Percentiles rank a stretch among this genome's conserved stretches.
Conservation (phyloP, 2,329 filamentous ascomycete species). For the Arthroderma uncinatum region DNA sequence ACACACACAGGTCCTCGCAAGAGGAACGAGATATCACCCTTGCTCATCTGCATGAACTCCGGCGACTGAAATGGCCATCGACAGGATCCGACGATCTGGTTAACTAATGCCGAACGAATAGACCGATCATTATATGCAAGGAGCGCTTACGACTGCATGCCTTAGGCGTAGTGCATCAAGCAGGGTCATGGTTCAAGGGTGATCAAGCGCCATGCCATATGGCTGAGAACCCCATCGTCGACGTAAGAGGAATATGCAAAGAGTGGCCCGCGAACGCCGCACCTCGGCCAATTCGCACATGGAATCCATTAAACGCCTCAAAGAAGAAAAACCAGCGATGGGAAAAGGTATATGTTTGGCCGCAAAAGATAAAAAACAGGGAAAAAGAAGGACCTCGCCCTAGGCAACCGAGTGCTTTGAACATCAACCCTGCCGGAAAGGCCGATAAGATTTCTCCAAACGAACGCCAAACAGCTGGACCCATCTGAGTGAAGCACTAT, state of each 20-base stretch:
- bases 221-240: not conserved
- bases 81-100: slow-evolving; percentile 2
- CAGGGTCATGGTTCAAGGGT: not conserved
- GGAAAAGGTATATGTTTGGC: not conserved
- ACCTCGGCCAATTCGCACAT: not conserved
- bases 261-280: not conserved
- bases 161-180: not conserved
- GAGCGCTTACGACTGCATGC: not conserved
- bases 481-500: not conserved
- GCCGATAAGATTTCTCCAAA: slow-evolving; percentile 3
- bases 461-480: not conserved
- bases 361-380: not conserved
- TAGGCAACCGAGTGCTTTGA: not conserved
- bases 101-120: not conserved
- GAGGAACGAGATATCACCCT: not conserved
- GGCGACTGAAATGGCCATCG: not conserved
- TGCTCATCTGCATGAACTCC: not conserved
- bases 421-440: not conserved
- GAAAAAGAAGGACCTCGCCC: not conserved
- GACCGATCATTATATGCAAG: slow-evolving; percentile 1
- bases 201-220: not conserved
- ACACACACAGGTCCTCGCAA: not conserved
- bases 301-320: not conserved
- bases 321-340: not conserved
- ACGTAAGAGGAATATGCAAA: not conserved